phyloP scores from a whole-genome alignment of 2,329 filamentous ascomycete genomes.

The Diplodia mutila region DNA sequence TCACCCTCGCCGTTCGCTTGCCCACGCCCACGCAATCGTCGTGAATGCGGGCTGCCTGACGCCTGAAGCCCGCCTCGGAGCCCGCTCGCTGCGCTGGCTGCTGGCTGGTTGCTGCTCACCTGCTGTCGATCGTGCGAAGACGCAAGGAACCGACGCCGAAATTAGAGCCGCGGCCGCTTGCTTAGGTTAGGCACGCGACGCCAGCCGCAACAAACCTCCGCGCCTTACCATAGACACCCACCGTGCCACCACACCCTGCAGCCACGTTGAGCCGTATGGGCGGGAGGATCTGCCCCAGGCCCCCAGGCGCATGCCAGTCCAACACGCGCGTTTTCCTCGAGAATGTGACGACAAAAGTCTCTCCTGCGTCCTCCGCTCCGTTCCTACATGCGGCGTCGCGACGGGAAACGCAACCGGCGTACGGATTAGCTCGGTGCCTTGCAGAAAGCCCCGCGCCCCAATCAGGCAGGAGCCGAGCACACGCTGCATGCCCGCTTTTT shows the following conservation, averaged over 20 bases:
- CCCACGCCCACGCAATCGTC: not conserved
- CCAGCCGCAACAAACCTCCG: not conserved
- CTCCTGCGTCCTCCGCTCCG: not conserved
- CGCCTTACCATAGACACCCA: no score
- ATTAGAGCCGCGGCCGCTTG: not conserved
- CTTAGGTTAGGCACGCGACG: not conserved
- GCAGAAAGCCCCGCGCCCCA: constrained; percentile 5
- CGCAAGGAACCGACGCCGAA: constrained; percentile 10
- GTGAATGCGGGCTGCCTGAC: not conserved
- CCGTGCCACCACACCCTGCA: constrained; percentile 13
- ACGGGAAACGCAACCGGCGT: constrained; percentile 6
- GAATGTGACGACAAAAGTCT: not conserved
- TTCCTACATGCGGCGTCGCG: constrained; percentile 3
- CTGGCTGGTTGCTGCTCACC: not conserved
- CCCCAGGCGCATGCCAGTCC: not conserved
- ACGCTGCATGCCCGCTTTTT: constrained; percentile 5
- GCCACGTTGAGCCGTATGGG: constrained; percentile 14
- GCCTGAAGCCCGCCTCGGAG: not conserved
- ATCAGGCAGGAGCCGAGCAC: constrained; percentile 1
- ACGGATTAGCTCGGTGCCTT: constrained; percentile 16
- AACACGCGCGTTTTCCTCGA: not conserved
- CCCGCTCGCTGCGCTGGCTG: not conserved
- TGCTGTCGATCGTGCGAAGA: constrained; percentile 5
- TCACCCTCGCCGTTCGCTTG: constrained; percentile 14
- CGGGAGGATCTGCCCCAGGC: constrained; percentile 17